A percentile compares a stretch with the other conserved stretches of the same genome.
phyloP scores from a whole-genome alignment of 768 basidiomycete genomes.

The Lentinula boryana region DNA sequence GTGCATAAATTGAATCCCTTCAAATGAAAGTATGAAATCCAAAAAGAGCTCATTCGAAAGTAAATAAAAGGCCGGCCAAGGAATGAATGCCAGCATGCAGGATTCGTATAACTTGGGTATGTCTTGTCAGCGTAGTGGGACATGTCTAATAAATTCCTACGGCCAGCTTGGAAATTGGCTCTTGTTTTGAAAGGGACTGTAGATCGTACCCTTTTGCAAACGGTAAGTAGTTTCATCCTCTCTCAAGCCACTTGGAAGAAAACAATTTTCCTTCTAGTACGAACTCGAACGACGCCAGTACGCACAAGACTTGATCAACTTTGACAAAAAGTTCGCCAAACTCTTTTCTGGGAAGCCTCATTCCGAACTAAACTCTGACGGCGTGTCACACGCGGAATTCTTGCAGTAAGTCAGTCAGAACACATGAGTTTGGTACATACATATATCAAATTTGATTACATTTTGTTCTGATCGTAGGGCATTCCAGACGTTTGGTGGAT shows the following conservation, averaged over 20 bases:
- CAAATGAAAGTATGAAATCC: neutral
- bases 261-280: slow-evolving; percentile 40
- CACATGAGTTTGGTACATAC: neutral
- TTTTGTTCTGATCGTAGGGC: slow-evolving; percentile 22
- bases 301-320: slow-evolving; percentile 67
- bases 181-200: slow-evolving; percentile 54
- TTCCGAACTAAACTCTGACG: slow-evolving; percentile 37
- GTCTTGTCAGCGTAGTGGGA: neutral
- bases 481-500: slow-evolving; percentile 47
- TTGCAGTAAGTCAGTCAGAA: slow-evolving; percentile 31
- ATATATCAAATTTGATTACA: neutral
- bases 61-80: slow-evolving; percentile 56
- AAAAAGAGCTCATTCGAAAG: neutral
- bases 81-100: slow-evolving; percentile 75
- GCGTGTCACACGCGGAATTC: slow-evolving; percentile 50
- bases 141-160: neutral
- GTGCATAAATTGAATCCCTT: slow-evolving; percentile 21
- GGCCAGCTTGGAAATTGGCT: slow-evolving; percentile 53
- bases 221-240: slow-evolving; percentile 24
- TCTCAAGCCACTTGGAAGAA: too few relatives aligned
- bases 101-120: slow-evolving; percentile 66
- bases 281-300: slow-evolving; percentile 62
- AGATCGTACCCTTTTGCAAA: slow-evolving; percentile 38
- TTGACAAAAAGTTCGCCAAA: slow-evolving; percentile 58
- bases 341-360: slow-evolving; percentile 67